Evolutionary conservation across 164 flowering plant species (phyloP), one percentile per base, ranked within the genome.

Genomic region (Nymphaea colorata): DNA sequence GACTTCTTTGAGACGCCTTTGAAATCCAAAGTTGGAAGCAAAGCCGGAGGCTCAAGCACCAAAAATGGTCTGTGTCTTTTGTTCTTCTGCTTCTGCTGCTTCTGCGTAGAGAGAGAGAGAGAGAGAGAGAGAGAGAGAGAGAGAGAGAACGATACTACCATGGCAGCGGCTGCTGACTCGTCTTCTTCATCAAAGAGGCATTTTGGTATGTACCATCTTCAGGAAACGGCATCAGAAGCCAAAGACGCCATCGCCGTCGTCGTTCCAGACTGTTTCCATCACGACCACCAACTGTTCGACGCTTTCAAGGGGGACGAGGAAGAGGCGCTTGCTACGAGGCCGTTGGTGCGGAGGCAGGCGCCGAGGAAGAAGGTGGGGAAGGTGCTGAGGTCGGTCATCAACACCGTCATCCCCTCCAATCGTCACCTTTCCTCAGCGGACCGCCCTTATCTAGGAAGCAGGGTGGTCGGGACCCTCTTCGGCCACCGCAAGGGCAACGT

Each of bases 401-500:
- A 7, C 11, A 5, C 36, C 64, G 64, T 61, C 64, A 61, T n/a
- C 11, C 8, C 17, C 16, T n/a, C 2, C 64, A 36, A 10, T 8
- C 7, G 12, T 2, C 55, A 47, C 55, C 55, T 25, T 25, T 25
- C 55, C 12, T 47, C 55, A 47, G 7, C 55, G 55, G 7, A 47
- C 55, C 55, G 55, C 55, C 55, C 84, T 0, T 73, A 81, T 17
- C 82, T 74, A 3, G 90, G 89, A 5, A 76, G 78, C 59, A 71
- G 72, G 61, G 85, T 95, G 8, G 72, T 82, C 0, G 97, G 93
- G 0, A 95, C 99, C 41, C 90, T 95, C 0, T 95, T 89, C 67
- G 99, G 99, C 12, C 75, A 84, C 63, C 79, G 97, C 4, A 80
- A 90, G 0, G 99, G 99, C 0, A 97, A 85, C 66, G 97, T 90